Evolutionary conservation across 805 yeast genomes (phyloP).

Genomic region (Kockiozyma suomiensis): DNA sequence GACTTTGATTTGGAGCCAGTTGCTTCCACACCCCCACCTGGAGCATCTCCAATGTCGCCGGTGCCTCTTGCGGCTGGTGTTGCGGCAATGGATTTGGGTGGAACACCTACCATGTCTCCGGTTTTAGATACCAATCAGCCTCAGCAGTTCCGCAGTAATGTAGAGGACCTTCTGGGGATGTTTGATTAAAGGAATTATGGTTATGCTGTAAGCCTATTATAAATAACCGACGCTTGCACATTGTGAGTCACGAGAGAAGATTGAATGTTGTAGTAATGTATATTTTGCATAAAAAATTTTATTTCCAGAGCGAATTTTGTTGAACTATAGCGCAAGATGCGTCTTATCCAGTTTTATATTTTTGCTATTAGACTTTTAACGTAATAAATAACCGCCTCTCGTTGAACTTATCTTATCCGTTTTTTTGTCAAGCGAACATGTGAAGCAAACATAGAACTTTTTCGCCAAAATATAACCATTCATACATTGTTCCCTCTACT

Average conservation of each 20-base stretch:
- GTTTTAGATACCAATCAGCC: slow-evolving; percentile 27
- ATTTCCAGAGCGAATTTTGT: neutral
- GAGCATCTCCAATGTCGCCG: slow-evolving; percentile 13
- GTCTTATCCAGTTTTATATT: too few relatives aligned
- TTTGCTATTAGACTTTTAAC: too few relatives aligned
- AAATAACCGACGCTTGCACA: neutral
- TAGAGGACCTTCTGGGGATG: slow-evolving; percentile 32
- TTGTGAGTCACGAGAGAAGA: neutral
- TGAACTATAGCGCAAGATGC: too few relatives aligned
- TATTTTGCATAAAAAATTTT: neutral
- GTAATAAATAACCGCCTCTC: too few relatives aligned
- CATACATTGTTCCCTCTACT: too few relatives aligned
- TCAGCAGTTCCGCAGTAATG: slow-evolving; percentile 32
- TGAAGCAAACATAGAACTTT: too few relatives aligned
- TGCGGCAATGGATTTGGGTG: slow-evolving; percentile 67
- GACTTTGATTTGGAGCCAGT: slow-evolving; percentile 60
- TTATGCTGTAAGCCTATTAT: neutral
- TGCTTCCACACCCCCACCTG: slow-evolving; percentile 35
- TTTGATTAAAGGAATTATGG: slow-evolving; percentile 22
- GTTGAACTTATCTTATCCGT: too few relatives aligned
- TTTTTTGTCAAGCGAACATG: too few relatives aligned
- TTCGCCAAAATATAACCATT: too few relatives aligned
- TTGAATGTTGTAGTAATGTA: neutral
- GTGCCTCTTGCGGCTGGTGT: slow-evolving; percentile 49
- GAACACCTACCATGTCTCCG: slow-evolving; percentile 40